These are phyloP conservation scores for Quercus gilva DNA, from an alignment of 306 rosid species.

Conservation along the genomic window DNA sequence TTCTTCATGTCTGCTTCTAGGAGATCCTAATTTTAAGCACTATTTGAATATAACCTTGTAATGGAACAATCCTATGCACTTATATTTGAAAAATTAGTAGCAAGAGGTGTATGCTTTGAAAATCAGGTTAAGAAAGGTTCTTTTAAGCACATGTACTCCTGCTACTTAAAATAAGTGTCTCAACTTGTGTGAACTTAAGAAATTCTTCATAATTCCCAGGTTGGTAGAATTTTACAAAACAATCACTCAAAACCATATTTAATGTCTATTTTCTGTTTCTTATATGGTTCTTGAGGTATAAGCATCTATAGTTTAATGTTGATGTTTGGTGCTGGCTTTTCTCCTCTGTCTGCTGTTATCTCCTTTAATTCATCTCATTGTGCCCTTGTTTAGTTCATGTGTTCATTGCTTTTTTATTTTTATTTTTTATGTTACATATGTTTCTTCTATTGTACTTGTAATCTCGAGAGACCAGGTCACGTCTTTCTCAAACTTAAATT, in stretches of 20 bases:
- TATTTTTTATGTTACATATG: not conserved
- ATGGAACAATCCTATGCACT: not conserved
- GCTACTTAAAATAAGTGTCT: not conserved
- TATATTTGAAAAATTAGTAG: not conserved
- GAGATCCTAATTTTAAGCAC: not conserved
- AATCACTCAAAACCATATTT: too few species aligned
- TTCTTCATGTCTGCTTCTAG: not conserved
- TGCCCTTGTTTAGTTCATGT: constrained; percentile 10
- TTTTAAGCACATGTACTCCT: not conserved
- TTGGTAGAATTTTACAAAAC: not conserved
- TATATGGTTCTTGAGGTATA: too few species aligned
- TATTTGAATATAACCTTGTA: not conserved
- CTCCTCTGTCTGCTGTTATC: not conserved
- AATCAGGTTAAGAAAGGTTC: not conserved
- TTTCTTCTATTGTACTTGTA: constrained; percentile 12
- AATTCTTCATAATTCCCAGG: not conserved
- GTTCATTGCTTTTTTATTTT: not conserved
- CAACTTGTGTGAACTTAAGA: not conserved
- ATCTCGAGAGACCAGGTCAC: constrained; percentile 9
- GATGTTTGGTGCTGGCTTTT: not conserved
- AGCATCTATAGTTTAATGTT: too few species aligned
- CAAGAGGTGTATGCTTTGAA: not conserved
- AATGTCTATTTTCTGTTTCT: too few species aligned
- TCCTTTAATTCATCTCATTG: not conserved
- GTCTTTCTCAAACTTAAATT: not conserved